Evolutionary conservation across 345 rosid species (phyloP).

Genomic region (Eucalyptus fibrosa): DNA sequence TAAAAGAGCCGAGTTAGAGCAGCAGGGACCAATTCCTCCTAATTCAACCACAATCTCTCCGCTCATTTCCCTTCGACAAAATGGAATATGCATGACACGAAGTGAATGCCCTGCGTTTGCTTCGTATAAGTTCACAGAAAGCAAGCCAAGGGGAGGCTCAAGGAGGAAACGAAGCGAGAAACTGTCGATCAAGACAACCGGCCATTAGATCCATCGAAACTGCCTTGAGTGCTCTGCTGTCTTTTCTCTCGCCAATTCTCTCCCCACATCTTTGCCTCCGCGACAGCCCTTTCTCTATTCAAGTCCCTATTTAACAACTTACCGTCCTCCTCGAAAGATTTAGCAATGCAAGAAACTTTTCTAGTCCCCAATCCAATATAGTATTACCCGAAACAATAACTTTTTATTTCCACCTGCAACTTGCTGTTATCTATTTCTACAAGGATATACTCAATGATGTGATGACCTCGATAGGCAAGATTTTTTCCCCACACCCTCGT

Average conservation of each 20-base stretch:
- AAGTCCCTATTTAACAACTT: constrained; percentile 47
- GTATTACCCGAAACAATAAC: too few species aligned
- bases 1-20: not conserved
- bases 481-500: not conserved
- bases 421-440: not conserved
- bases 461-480: not conserved
- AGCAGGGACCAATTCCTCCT: not conserved
- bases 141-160: not conserved
- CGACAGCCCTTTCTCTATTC: constrained; percentile 79
- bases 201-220: constrained; percentile 25
- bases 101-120: not conserved
- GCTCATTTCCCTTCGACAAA: not conserved
- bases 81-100: not conserved
- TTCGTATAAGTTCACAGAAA: not conserved
- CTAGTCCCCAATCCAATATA: too few species aligned
- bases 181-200: not conserved
- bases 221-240: constrained; percentile 47
- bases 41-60: not conserved
- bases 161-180: not conserved
- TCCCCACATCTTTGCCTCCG: constrained; percentile 94
- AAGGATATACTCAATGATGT: not conserved
- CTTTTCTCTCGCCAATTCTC: constrained; percentile 81
- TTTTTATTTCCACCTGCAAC: not conserved
- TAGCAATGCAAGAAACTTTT: too few species aligned
- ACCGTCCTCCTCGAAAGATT: not conserved